Evolutionary conservation across 352 stramenopile species (phyloP), one percentile per base, ranked within the genome.

Genomic region (Blastocystis sp.): DNA sequence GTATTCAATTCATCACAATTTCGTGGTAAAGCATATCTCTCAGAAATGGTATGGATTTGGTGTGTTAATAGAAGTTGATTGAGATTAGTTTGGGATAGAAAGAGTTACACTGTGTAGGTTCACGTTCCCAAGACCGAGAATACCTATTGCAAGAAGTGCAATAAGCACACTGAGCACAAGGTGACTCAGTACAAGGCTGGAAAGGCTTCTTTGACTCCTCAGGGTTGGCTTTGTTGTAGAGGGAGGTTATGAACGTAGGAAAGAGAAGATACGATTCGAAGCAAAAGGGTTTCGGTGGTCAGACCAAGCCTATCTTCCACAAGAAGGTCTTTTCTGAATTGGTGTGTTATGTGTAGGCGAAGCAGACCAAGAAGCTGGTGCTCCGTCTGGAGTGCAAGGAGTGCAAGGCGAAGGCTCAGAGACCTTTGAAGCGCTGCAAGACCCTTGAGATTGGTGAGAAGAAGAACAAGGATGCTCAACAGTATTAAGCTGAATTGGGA

Each of bases 371-470:
- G n/a, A n/a, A n/a, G n/a, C n/a, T n/a, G n/a, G n/a, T n/a, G n/a
- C n/a, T n/a, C n/a, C n/a, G n/a, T n/a, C n/a, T n/a, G 89, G 96
- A 99, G 92, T 99, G 96, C 93, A 99, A 99, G 94, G 95, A 97
- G 89, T 99, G 96, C 93, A 99, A 99, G 94, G 93, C 92, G 88
- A 98, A 98, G 93, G 98, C 98, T 93, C 95, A 98, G 92, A 91
- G 98, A 67, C 94, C 93, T 88, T 93, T 98, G 89, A 98, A 98
- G 93, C 93, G 96, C 90, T 98, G 94, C 90, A 99, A 99, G 95
- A 95, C 98, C 92, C 98, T 99, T 89, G 96, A 99, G 93, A 91
- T 99, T 49, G 96, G 96, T 90, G 95, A 97, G 90, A 99, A 99
- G 95, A 98, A 98, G 92, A 73, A 73, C 61, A 73, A 73, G 61